Evolutionary conservation across 441 rosid genomes (phyloP), one percentile per base, ranked within the genome.

Genomic region (Macaranga tanarius): DNA sequence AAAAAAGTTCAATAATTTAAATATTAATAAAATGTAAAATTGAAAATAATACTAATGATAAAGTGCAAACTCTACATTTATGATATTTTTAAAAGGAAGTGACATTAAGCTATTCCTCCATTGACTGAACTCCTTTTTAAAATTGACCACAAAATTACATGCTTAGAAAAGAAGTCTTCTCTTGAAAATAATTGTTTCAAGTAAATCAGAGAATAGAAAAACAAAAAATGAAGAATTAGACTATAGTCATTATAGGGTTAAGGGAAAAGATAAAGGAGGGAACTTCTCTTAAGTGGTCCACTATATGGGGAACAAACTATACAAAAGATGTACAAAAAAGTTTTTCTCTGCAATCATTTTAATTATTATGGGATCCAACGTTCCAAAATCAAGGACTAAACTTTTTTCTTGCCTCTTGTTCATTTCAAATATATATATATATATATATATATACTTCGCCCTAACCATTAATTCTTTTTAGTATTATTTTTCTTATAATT

Each of bases 341-440:
- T 48, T 55, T 54, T 34, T 66, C 85, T 42, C 66, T 34, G 70
- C 84, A 79, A 84, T 86, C 84, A 86, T 86, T 86, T 83, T 63
- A 76, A 77, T 68, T 57, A 10, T 19, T 40, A 40, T 40, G 73
- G 86, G 68, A 83, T 83, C 89, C 89, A 86, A 84, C 76, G 87
- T 78, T 73, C 78, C 26, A 23, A 42, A 22, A 5, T 47, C 19
- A 42, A 65, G 60, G 47, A 0, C 60, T 26, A 2, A 0, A 0
- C 2, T 48, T 58, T 10, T 55, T 73, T 1, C 31, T 80, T 70
- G 71, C 68, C 84, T 71, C 75, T 67, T 67, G 55, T 76, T 57
- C 65, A 40, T 70, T 82, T 83, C 80, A 78, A 86, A 56, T 67
- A 57, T 15, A 40, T 40, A 75, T 31, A 70, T 40, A 75, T 62